These are phyloP conservation scores for Crithidia brevicula DNA, from an alignment of 208 protist species.

Conservation along the genomic window DNA sequence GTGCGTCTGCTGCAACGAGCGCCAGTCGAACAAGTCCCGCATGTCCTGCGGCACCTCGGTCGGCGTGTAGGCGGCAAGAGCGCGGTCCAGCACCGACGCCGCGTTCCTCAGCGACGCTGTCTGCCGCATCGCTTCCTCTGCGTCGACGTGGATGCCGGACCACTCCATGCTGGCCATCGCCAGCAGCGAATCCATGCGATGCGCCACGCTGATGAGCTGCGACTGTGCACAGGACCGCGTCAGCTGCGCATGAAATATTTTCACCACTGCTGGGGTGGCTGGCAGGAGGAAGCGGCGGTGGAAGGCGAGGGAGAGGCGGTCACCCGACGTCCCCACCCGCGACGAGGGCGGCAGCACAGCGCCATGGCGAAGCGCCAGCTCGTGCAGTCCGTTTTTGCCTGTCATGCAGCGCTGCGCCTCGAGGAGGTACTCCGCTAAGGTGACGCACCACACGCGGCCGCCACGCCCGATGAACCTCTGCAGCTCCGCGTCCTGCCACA, in stretches of 20 bases:
- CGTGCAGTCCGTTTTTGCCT: constrained; percentile 55
- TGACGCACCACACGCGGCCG: constrained; percentile 87
- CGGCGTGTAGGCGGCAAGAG: constrained; percentile 65
- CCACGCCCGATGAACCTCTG: constrained; percentile 72
- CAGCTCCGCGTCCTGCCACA: constrained; percentile 66
- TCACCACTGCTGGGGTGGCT: constrained; percentile 48
- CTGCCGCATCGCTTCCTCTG: constrained; percentile 60
- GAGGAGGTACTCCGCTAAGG: constrained; percentile 83
- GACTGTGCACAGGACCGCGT: constrained; percentile 42
- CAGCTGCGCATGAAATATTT: constrained; percentile 66
- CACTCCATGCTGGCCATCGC: constrained; percentile 77
- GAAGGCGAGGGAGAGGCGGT: constrained; percentile 64
- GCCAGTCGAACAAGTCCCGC: constrained; percentile 78
- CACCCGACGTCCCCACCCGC: constrained; percentile 47
- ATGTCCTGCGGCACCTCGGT: constrained; percentile 73
- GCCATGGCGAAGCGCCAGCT: constrained; percentile 67
- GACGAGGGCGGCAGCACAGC: constrained; percentile 52
- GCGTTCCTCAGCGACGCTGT: constrained; percentile 57
- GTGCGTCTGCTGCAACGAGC: constrained; percentile 62
- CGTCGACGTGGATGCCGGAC: constrained; percentile 76
- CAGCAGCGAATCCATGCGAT: constrained; percentile 86
- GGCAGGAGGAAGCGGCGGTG: constrained; percentile 52
- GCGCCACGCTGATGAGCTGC: constrained; percentile 67
- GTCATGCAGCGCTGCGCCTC: constrained; percentile 70
- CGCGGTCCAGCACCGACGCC: constrained; percentile 53